Base-by-base conservation (phyloP, 129 eudicot species). In the Centaurea solstitialis region DNA sequence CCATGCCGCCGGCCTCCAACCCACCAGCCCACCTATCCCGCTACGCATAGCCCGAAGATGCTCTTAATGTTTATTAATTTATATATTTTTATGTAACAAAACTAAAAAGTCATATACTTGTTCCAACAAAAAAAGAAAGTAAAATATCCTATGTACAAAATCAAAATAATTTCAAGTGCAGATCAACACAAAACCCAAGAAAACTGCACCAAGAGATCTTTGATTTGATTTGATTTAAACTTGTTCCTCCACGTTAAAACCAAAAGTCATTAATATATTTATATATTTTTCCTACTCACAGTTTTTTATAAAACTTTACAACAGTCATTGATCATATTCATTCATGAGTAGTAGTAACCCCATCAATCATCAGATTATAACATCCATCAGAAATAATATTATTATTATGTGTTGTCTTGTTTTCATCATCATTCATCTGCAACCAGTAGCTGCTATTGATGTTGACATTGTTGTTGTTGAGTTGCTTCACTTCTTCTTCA, bases 401-500 rank as follows among this genome's bases (percentile, higher is more conserved):
- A 70, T 72, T 45, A 76, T 23, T 70, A 70, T 72, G 86, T 76
- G 86, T 70, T 68, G 86, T 83, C 94, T 82, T 89, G 88, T 76
- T 87, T 86, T 86, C 94, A 83, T 83, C 88, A 84, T 80, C 47
- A 81, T 67, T 68, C 53, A 79, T 88, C 77, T 82, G 66, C 83
- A 80, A 75, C 83, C 80, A 75, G 76, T 70, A 79, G 45, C 75
- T 47, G 26, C 30, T 69, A 26, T 39, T 69, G 83, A 65, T 73
- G 84, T 72, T 68, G 33, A 33, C 70, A 30, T 59, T 84, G 83
- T 26, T 65, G 39, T 68, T 78, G 17, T 68, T 85, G 76, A 88
- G 43, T 76, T 86, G 82, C 83, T 86, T 91, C 76, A 85, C 85
- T 74, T 86, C 85, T 78, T 86, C 85, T 78, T 86, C 89, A 77